These are phyloP conservation scores for Glomus cerebriforme DNA, from an alignment of 192 early-diverging fungal genomes.

Conservation along the genomic window DNA sequence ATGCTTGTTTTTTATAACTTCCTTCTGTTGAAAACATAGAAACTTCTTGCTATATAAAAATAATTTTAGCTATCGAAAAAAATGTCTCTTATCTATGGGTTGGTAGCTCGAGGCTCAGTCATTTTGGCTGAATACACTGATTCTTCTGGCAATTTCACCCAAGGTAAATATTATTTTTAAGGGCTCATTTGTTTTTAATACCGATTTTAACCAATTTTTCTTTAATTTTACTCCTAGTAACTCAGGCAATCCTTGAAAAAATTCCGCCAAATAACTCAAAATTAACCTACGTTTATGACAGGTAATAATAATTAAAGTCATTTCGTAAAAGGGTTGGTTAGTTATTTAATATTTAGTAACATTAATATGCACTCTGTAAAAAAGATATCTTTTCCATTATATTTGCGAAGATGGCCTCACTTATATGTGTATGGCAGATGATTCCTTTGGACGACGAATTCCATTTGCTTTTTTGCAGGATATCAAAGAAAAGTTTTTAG, in stretches of 20 bases:
- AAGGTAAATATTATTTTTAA: conserved; percentile 44
- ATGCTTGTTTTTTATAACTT: too few species aligned
- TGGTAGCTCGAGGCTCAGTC: conserved; percentile 75
- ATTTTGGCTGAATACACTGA: conserved; percentile 85
- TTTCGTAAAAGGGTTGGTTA: neutral
- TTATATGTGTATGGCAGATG: conserved; percentile 87
- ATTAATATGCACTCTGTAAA: neutral
- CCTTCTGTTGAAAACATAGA: too few species aligned
- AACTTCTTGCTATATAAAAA: too few species aligned
- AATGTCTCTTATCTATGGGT: conserved; percentile 80
- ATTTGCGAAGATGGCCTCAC: conserved; percentile 77
- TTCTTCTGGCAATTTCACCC: conserved; percentile 80
- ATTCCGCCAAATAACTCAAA: conserved; percentile 91
- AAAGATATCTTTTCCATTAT: conserved; percentile 89
- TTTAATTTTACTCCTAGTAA: conserved; percentile 52
- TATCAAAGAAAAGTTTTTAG: conserved; percentile 64
- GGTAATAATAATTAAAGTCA: conserved; percentile 41
- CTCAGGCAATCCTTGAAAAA: conserved; percentile 85
- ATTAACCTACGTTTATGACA: conserved; percentile 90
- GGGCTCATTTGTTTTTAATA: neutral
- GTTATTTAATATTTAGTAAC: neutral
- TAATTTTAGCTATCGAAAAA: neutral
- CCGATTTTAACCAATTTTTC: neutral
- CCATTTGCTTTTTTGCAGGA: conserved; percentile 93
- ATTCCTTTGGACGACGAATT: conserved; percentile 68